Evolutionary conservation across 495 filamentous ascomycete species (phyloP).

Genomic region (Penicillium paxilli): DNA sequence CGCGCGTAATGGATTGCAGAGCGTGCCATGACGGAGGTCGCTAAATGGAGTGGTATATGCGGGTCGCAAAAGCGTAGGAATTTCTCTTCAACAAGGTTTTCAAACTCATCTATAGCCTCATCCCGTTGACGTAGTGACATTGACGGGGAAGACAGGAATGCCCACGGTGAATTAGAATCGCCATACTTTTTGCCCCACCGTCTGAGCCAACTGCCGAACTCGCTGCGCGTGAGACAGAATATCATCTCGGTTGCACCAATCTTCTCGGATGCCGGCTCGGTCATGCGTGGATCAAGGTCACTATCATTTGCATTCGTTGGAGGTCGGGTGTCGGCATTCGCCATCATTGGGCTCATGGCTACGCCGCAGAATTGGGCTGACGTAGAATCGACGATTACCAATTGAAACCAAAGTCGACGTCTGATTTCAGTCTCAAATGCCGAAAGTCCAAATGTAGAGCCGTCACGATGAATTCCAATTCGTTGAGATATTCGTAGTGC

Average conservation of each 20-base stretch:
- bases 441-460: constrained; percentile 31
- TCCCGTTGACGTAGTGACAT: constrained; percentile 51
- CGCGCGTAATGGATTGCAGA: constrained; percentile 35
- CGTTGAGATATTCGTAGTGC: constrained; percentile 42
- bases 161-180: constrained; percentile 33
- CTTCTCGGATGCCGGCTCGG: constrained; percentile 49
- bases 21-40: constrained; percentile 47
- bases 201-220: constrained; percentile 43
- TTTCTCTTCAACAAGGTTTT: constrained; percentile 37
- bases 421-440: constrained; percentile 49
- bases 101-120: constrained; percentile 36
- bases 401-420: constrained; percentile 42
- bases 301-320: constrained; percentile 59
- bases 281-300: constrained; percentile 59
- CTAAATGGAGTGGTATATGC: constrained; percentile 60
- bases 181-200: constrained; percentile 24
- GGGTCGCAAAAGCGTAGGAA: constrained; percentile 59
- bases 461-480: constrained; percentile 48
- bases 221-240: constrained; percentile 55
- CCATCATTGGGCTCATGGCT: constrained; percentile 16
- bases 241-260: constrained; percentile 68
- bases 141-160: constrained; percentile 23
- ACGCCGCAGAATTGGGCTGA: constrained; percentile 36
- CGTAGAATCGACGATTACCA: constrained; percentile 33
- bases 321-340: constrained; percentile 27